Evolutionary conservation across 1,284 basidiomycete species (phyloP).

Genomic region (Porogramme epimiltina): DNA sequence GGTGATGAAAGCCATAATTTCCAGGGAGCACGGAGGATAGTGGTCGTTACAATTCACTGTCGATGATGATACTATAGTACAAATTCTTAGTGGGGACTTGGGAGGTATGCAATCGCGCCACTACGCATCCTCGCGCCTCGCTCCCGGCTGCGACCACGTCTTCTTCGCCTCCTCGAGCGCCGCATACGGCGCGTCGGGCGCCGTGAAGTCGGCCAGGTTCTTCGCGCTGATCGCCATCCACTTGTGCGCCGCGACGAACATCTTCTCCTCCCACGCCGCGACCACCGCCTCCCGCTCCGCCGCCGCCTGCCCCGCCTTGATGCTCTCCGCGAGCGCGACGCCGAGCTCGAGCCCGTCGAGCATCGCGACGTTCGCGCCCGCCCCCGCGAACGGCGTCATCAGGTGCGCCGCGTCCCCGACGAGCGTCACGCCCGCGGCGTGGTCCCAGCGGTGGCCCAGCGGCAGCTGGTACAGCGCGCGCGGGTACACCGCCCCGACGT

Average conservation of each 20-base stretch:
- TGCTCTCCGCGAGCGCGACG: conserved; percentile 4
- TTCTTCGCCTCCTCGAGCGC: too few relatives aligned
- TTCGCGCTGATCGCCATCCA: too few relatives aligned
- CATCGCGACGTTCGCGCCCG: conserved; percentile 44
- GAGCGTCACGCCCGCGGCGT: conserved; percentile 23
- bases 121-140: too few relatives aligned
- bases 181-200: too few relatives aligned
- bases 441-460: conserved; percentile 10
- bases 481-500: conserved; percentile 6
- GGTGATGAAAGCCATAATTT: too few relatives aligned
- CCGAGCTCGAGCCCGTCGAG: conserved; percentile 32
- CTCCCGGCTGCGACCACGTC: too few relatives aligned
- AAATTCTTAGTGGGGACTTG: too few relatives aligned
- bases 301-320: neutral
- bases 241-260: conserved; percentile 5
- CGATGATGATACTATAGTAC: too few relatives aligned
- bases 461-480: conserved; percentile 10
- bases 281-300: conserved; percentile 10
- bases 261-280: conserved; percentile 9
- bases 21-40: too few relatives aligned
- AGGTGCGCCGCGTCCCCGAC: conserved; percentile 50
- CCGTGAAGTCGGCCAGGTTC: too few relatives aligned
- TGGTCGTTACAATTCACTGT: too few relatives aligned
- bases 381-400: conserved; percentile 47
- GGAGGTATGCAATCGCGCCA: too few relatives aligned